Evolutionary conservation across 2,329 filamentous ascomycete species (phyloP).

Genomic region (Pseudocercospora pini-densiflorae): DNA sequence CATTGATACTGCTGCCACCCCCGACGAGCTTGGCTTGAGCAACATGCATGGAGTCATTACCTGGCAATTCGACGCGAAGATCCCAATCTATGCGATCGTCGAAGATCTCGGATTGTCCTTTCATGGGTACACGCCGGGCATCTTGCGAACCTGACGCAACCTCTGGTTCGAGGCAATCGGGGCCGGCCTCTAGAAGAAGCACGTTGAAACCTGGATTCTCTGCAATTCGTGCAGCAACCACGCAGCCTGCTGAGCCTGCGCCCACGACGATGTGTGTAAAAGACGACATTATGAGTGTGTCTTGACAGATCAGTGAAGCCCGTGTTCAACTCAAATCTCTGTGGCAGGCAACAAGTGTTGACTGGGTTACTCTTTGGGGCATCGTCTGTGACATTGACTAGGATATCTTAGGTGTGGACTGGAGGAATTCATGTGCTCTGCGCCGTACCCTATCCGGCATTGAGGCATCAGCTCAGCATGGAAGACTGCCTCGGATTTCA

Average conservation of each 20-base stretch:
- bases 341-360: too few species aligned
- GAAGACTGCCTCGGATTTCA: too few species aligned
- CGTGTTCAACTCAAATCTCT: not conserved
- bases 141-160: conserved; percentile 10
- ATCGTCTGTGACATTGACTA: too few species aligned
- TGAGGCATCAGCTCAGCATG: not conserved
- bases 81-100: conserved; percentile 19
- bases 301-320: not conserved
- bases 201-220: conserved; percentile 25
- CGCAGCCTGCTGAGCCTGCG: conserved; percentile 22
- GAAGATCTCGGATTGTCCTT: conserved; percentile 16
- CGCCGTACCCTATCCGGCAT: not conserved
- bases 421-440: too few species aligned
- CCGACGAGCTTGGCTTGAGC: conserved; percentile 19
- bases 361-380: too few species aligned
- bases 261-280: conserved; percentile 26
- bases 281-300: not conserved
- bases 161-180: conserved; percentile 16
- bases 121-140: conserved; percentile 19
- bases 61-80: conserved; percentile 8
- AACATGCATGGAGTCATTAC: conserved; percentile 11
- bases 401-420: too few species aligned
- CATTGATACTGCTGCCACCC: conserved; percentile 40
- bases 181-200: conserved; percentile 31
- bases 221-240: conserved; percentile 19